Conservation (phyloP, 2,329 filamentous ascomycete species). For the Monascus ruber region DNA sequence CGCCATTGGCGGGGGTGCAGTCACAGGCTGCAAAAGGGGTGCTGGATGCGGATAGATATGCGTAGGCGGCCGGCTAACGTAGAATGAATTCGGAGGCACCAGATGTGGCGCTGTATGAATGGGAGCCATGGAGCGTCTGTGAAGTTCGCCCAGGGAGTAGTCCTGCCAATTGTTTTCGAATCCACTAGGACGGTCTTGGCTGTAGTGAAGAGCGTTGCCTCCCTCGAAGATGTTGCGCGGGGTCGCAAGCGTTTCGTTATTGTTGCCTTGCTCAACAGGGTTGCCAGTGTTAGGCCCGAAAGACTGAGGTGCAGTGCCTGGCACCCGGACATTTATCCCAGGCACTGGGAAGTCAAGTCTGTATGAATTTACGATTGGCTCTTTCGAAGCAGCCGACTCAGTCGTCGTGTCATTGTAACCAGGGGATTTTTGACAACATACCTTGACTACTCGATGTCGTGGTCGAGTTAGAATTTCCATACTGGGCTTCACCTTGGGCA, state of each 20-base stretch:
- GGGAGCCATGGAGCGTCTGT: not conserved
- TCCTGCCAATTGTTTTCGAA: not conserved
- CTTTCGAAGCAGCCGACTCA: not conserved
- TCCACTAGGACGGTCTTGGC: not conserved
- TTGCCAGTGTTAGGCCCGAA: too few species aligned
- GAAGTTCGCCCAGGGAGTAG: not conserved
- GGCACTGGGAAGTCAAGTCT: not conserved
- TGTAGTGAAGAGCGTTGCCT: not conserved
- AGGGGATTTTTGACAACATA: too few species aligned
- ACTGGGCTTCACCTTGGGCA: too few species aligned
- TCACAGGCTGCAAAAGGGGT: not conserved
- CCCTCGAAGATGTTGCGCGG: not conserved
- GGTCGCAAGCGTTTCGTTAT: not conserved
- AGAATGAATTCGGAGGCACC: not conserved
- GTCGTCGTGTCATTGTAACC: too few species aligned
- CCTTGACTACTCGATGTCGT: too few species aligned
- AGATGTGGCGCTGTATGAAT: not conserved
- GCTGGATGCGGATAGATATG: conserved; percentile 1
- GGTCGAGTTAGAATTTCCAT: too few species aligned
- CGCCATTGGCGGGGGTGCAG: not conserved
- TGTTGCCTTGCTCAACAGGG: not conserved
- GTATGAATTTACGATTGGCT: not conserved
- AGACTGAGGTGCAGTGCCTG: not conserved
- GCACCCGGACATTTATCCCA: not conserved
- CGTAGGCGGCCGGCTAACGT: not conserved